Evolutionary conservation across 148 eudicot species (phyloP).

Genomic region (Rhododendron vialii): DNA sequence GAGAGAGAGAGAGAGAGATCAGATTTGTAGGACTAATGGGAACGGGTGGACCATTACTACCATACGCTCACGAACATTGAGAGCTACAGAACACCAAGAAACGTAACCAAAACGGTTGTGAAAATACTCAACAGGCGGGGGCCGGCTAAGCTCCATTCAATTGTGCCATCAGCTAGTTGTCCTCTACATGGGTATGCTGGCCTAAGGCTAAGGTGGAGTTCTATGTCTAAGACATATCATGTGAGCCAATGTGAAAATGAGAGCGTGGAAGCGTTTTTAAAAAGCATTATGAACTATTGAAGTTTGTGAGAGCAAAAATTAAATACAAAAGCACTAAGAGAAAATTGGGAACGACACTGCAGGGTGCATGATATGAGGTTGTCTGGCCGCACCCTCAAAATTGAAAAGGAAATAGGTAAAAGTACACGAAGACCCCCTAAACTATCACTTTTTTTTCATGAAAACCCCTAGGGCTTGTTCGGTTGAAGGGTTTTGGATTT

Average conservation of each 20-base stretch:
- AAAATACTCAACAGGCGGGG: not conserved
- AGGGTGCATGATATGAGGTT: not conserved
- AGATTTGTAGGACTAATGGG: constrained; percentile 11
- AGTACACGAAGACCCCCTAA: too few relatives aligned
- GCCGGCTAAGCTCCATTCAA: not conserved
- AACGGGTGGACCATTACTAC: constrained; percentile 10
- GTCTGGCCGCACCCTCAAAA: not conserved
- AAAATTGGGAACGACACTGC: not conserved
- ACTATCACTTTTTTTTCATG: too few relatives aligned
- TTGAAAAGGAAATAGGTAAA: not conserved
- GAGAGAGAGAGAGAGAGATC: not conserved
- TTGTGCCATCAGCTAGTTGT: not conserved
- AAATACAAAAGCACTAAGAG: not conserved
- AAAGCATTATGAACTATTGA: not conserved
- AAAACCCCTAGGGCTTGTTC: too few relatives aligned
- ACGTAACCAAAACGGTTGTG: not conserved
- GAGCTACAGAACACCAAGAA: not conserved
- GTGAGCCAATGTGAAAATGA: not conserved
- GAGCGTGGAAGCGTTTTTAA: not conserved
- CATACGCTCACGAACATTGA: not conserved
- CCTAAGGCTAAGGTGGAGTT: not conserved
- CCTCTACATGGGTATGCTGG: not conserved
- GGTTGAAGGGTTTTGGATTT: too few relatives aligned
- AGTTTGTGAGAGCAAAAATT: not conserved
- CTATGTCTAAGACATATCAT: not conserved